Evolutionary conservation across 2,329 filamentous ascomycete genomes (phyloP).

Genomic region (Aspergillus intermedius): DNA sequence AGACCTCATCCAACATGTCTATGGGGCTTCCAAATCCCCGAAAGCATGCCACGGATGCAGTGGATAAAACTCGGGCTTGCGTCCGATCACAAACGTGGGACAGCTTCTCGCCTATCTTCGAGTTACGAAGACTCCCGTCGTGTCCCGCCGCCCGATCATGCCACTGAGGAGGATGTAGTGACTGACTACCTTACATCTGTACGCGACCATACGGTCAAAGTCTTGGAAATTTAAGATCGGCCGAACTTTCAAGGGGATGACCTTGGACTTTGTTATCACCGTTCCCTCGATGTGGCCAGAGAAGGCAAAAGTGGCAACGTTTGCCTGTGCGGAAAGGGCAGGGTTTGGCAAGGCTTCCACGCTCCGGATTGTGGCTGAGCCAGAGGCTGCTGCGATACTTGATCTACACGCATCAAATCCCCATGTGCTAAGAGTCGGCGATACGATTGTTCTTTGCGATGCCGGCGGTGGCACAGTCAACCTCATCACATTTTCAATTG

Average conservation of each 20-base stretch:
- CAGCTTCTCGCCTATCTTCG: constrained; percentile 4
- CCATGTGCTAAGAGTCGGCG: constrained; percentile 9
- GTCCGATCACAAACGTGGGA: constrained; percentile 6
- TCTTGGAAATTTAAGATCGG: constrained; percentile 10
- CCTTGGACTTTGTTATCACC: constrained; percentile 19
- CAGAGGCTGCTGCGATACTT: constrained; percentile 18
- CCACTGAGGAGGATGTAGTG: constrained; percentile 4
- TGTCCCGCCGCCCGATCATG: constrained; percentile 4
- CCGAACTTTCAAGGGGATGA: constrained; percentile 4
- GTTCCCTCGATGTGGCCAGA: constrained; percentile 27
- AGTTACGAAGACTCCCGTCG: constrained; percentile 7
- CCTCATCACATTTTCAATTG: constrained; percentile 24
- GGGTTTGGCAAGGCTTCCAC: constrained; percentile 3
- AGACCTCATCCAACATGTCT: neutral
- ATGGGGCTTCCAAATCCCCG: constrained; percentile 16
- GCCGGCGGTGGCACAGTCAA: constrained; percentile 25
- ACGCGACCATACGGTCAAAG: constrained; percentile 5
- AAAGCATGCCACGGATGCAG: constrained; percentile 13
- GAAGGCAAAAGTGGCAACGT: constrained; percentile 13
- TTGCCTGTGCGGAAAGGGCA: constrained; percentile 10
- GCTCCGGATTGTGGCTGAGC: constrained; percentile 16
- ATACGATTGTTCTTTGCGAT: constrained; percentile 23
- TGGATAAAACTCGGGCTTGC: constrained; percentile 19
- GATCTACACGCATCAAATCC: constrained; percentile 7
- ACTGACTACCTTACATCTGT: constrained; percentile 13